Evolutionary conservation across 345 rosid genomes (phyloP), one percentile per base, ranked within the genome.

Genomic region (Eucalyptus brandiana): DNA sequence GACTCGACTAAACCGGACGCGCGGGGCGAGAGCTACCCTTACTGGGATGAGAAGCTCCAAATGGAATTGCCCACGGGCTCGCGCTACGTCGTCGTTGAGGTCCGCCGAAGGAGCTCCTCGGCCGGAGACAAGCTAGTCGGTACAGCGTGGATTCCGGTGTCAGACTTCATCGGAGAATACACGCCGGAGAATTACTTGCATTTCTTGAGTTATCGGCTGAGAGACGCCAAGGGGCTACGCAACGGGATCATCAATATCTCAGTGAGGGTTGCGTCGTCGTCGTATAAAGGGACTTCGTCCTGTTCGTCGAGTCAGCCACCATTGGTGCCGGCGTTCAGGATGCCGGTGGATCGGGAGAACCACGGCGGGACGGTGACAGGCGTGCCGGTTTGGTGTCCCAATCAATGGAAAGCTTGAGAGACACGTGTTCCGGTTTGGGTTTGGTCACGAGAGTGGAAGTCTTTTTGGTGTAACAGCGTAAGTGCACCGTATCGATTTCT

Each of bases 81-180:
- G 21, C 42, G 47, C 6, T 87, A 62, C 60, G 2, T 93, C 9
- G 44, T 87, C 8, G 49, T 88, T 10, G 92, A 91, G 54, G 94
- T 89, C 37, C 50, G 19, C 32, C 72, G 89, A 87, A 90, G 83
- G 28, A 37, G 32, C 7, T 88, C 88, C 30, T 88, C 89, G 44
- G 76, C 86, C 0, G 40, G 65, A 54, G 88, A 89, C 53, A 85
- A 51, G 85, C 40, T 80, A 10, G 60, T 90, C 26, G 91, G 89
- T 81, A 16, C 54, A 40, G 91, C 91, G 47, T 80, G 88, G 87
- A 88, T 90, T 50, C 89, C 86, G 45, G 89, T 47, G 69, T 80
- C 89, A 26, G 91, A 90, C 53, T 93, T 91, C 69, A 62, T 87
- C 47, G 94, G 91, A n/a, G 92, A 85, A 12, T 90, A 60, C 86